These are phyloP conservation scores for Xylaria sp. DNA, from an alignment of 2,329 filamentous ascomycete species.

Conservation along the genomic window DNA sequence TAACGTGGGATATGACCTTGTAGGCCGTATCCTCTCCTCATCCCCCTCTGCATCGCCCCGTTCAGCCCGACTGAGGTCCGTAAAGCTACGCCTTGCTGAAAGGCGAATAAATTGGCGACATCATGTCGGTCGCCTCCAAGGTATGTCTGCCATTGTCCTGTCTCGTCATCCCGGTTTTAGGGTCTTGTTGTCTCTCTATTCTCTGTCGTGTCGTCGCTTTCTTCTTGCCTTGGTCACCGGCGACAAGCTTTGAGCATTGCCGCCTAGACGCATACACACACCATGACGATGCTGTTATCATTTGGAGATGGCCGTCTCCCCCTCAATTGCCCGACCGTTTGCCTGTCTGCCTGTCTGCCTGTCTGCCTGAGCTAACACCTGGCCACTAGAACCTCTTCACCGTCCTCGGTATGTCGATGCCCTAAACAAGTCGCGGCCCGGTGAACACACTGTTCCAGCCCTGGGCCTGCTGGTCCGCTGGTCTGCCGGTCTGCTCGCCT, in stretches of 20 bases:
- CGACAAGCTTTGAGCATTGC: not conserved
- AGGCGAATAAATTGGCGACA: slow-evolving; percentile 66
- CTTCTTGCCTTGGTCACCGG: not conserved
- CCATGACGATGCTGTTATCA: not conserved
- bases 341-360: too few relatives aligned
- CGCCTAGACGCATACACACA: not conserved
- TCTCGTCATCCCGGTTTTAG: not conserved
- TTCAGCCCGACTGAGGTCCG: slow-evolving; percentile 48
- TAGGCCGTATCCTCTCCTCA: slow-evolving; percentile 50
- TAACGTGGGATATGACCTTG: slow-evolving; percentile 49
- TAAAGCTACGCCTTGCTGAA: slow-evolving; percentile 57
- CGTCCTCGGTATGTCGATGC: slow-evolving; percentile 85
- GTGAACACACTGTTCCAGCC: slow-evolving; percentile 39
- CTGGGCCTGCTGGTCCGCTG: not conserved
- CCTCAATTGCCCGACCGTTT: slow-evolving; percentile 24
- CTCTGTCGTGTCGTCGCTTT: not conserved
- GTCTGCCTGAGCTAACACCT: slow-evolving; percentile 42
- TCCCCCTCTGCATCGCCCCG: slow-evolving; percentile 36
- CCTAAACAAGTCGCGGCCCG: slow-evolving; percentile 40
- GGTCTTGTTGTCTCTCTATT: not conserved
- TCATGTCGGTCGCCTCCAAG: slow-evolving; percentile 71
- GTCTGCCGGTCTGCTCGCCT: not conserved
- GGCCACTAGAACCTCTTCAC: slow-evolving; percentile 87
- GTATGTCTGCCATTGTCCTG: slow-evolving; percentile 60
- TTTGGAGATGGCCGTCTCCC: not conserved